These are phyloP conservation scores for Venturia pyrina DNA, from an alignment of 2,329 filamentous ascomycete species.

Conservation along the genomic window DNA sequence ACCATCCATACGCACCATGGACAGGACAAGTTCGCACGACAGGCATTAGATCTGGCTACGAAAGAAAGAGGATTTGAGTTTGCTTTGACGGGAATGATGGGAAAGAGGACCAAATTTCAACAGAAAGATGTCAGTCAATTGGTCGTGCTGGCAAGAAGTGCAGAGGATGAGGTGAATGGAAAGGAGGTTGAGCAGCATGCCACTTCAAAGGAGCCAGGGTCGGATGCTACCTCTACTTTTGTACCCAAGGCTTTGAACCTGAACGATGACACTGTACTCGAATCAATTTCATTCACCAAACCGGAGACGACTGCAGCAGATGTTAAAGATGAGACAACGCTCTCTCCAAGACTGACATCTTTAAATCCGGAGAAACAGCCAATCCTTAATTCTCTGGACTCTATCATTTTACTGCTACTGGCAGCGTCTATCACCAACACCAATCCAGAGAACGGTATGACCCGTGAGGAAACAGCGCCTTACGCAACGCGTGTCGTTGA, in stretches of 20 bases:
- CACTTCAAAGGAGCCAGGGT: slow-evolving; percentile 6
- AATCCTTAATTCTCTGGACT: slow-evolving; percentile 70
- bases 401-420: slow-evolving; percentile 68
- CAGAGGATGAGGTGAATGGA: slow-evolving; percentile 17
- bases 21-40: slow-evolving; percentile 62
- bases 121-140: slow-evolving; percentile 76
- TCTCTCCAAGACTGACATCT: slow-evolving; percentile 53
- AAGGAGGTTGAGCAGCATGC: slow-evolving; percentile 11
- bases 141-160: slow-evolving; percentile 78
- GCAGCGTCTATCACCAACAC: slow-evolving; percentile 89
- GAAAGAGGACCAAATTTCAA: slow-evolving; percentile 75
- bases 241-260: slow-evolving; percentile 61
- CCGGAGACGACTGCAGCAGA: slow-evolving; percentile 19
- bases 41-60: slow-evolving; percentile 60
- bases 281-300: slow-evolving; percentile 70
- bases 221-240: slow-evolving; percentile 15
- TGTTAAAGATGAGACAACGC: slow-evolving; percentile 25
- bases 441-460: slow-evolving; percentile 72
- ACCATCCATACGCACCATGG: slow-evolving; percentile 79
- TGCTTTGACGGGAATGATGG: slow-evolving; percentile 73
- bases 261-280: slow-evolving; percentile 88
- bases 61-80: slow-evolving; percentile 64
- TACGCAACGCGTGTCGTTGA: slow-evolving; percentile 82
- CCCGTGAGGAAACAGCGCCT: slow-evolving; percentile 84
- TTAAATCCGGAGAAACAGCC: slow-evolving; percentile 75